phyloP scores from a whole-genome alignment of 192 early-diverging fungal species.

The Backusella luteola region DNA sequence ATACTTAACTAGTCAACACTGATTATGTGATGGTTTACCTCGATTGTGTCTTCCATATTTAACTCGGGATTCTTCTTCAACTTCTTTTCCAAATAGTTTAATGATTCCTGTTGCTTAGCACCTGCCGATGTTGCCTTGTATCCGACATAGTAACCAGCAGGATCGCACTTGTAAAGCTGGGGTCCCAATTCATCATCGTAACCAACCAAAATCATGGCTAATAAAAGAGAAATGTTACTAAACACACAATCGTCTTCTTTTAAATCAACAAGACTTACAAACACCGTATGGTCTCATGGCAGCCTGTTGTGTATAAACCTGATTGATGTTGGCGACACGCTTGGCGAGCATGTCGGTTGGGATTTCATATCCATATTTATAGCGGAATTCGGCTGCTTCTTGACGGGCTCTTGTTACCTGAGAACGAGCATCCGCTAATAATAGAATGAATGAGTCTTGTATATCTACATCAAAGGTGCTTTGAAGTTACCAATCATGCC shows the following conservation, averaged over 20 bases:
- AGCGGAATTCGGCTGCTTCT: conserved; percentile 97
- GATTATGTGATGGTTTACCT: conserved; percentile 51
- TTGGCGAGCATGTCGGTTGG: conserved; percentile 96
- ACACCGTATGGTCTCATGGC: conserved; percentile 97
- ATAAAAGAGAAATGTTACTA: background rate
- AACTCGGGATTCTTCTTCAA: conserved; percentile 87
- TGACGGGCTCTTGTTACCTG: conserved; percentile 90
- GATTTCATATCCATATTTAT: conserved; percentile 99
- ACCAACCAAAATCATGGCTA: conserved; percentile 96
- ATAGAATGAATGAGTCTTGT: conserved; percentile 7
- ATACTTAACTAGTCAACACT: too few species aligned
- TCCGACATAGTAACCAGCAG: conserved; percentile 97
- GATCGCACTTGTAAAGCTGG: conserved; percentile 97
- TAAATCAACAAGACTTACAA: conserved; percentile 54
- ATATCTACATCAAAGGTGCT: background rate
- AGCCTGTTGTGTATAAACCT: conserved; percentile 99
- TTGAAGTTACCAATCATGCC: conserved; percentile 74
- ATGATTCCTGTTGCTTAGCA: conserved; percentile 92
- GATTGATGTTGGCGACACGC: conserved; percentile 96
- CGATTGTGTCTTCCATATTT: conserved; percentile 84
- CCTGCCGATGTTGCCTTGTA: conserved; percentile 96
- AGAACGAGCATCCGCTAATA: conserved; percentile 82
- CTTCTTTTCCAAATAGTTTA: conserved; percentile 98
- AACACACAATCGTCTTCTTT: too few species aligned
- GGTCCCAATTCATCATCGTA: conserved; percentile 96